Evolutionary conservation across 768 basidiomycete species (phyloP).

Genomic region (Boletellus emodensis): DNA sequence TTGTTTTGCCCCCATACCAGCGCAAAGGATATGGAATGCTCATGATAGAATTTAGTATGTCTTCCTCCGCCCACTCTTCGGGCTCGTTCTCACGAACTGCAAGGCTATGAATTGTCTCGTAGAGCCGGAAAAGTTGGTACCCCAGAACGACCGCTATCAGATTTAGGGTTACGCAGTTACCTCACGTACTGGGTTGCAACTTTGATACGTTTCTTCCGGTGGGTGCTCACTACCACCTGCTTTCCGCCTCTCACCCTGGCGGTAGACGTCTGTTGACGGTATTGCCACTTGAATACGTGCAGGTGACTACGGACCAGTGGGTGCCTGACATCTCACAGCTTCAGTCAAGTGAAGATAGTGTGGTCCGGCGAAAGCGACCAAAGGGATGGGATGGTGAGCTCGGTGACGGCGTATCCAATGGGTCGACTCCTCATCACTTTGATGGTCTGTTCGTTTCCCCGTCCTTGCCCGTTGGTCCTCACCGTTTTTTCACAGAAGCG

Average conservation of each 20-base stretch:
- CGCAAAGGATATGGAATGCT: slow-evolving; percentile 88
- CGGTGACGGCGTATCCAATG: slow-evolving; percentile 33
- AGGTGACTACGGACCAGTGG: slow-evolving; percentile 42
- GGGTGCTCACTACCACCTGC: slow-evolving; percentile 4
- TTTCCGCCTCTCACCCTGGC: not conserved
- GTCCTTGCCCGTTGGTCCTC: not conserved
- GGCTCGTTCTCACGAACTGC: not conserved
- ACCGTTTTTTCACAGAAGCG: slow-evolving; percentile 37
- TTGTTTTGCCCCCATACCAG: slow-evolving; percentile 92
- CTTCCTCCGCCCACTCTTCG: not conserved
- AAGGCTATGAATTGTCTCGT: slow-evolving; percentile 91
- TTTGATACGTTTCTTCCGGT: slow-evolving; percentile 82
- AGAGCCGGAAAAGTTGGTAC: slow-evolving; percentile 78
- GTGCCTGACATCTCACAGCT: slow-evolving; percentile 39
- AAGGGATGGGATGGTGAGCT: slow-evolving; percentile 80
- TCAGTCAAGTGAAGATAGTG: slow-evolving; percentile 32
- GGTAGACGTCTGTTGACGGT: slow-evolving; percentile 55
- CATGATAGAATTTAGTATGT: slow-evolving; percentile 96
- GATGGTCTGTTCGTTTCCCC: slow-evolving; percentile 35
- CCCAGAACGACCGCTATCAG: slow-evolving; percentile 92
- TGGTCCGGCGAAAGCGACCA: slow-evolving; percentile 41
- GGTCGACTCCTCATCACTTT: slow-evolving; percentile 33
- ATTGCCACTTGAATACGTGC: slow-evolving; percentile 50
- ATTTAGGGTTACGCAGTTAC: slow-evolving; percentile 88
- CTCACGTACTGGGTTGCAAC: slow-evolving; percentile 84